phyloP scores from a whole-genome alignment of 140 eudicot genomes.

The Anethum foeniculum region DNA sequence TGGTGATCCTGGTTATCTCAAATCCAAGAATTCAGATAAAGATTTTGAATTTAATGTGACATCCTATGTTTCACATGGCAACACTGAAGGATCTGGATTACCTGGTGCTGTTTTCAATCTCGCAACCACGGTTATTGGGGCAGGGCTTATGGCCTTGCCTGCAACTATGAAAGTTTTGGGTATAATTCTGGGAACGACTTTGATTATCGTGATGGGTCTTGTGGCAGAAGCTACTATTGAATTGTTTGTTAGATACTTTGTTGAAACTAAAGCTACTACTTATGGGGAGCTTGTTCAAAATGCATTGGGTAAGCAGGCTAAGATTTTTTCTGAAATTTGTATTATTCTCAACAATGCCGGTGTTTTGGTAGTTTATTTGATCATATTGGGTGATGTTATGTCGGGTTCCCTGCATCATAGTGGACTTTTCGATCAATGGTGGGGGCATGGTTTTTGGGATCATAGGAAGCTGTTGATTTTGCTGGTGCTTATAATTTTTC shows the following conservation, averaged over 20 bases:
- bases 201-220: conserved; percentile 65
- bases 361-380: conserved; percentile 48
- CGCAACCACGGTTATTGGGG: conserved; percentile 78
- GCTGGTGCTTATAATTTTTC: conserved; percentile 45
- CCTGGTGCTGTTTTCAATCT: conserved; percentile 84
- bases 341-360: conserved; percentile 61
- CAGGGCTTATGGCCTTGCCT: conserved; percentile 94
- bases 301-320: conserved; percentile 70
- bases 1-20: conserved; percentile 23
- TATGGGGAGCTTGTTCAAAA: conserved; percentile 82
- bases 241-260: conserved; percentile 52
- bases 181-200: conserved; percentile 41
- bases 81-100: conserved; percentile 41
- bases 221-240: conserved; percentile 76
- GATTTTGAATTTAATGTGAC: conserved; percentile 38
- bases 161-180: conserved; percentile 93
- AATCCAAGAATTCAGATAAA: conserved; percentile 20
- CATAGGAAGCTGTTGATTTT: conserved; percentile 66
- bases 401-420: conserved; percentile 41
- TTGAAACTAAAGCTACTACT: conserved; percentile 53
- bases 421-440: conserved; percentile 71
- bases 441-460: conserved; percentile 91
- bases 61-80: conserved; percentile 35
- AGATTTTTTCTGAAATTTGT: conserved; percentile 68
- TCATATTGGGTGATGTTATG: conserved; percentile 56